Conservation (phyloP, 352 stramenopile species). For the Pythium utonaiense region DNA sequence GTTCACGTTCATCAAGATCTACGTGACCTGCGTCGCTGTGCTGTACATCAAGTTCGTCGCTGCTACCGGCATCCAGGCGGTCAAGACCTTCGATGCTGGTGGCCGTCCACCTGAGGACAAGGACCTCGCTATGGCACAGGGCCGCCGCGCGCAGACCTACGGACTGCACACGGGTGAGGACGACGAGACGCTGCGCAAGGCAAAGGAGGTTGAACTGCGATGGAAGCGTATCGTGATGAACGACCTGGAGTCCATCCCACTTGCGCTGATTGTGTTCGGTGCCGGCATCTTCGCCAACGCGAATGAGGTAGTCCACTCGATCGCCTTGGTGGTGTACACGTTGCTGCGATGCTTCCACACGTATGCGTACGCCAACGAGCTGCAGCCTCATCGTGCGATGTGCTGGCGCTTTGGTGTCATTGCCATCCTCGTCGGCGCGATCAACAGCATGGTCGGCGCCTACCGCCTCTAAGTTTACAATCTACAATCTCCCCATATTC, state of each 20-base stretch:
- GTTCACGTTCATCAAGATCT: constrained; percentile 11
- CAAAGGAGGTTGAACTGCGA: constrained; percentile 30
- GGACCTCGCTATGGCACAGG: constrained; percentile 11
- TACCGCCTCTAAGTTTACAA: neutral
- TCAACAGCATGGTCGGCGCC: neutral
- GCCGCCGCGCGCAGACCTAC: constrained; percentile 30
- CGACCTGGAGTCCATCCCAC: constrained; percentile 41
- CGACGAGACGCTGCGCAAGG: constrained; percentile 27
- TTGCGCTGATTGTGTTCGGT: constrained; percentile 41
- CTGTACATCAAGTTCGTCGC: constrained; percentile 29
- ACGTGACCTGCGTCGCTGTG: constrained; percentile 7
- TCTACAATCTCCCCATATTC: too few relatives aligned
- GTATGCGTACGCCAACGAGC: constrained; percentile 27
- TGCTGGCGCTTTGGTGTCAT: constrained; percentile 18
- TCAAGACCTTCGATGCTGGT: constrained; percentile 30
- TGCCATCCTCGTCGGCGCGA: neutral
- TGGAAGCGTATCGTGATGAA: constrained; percentile 47
- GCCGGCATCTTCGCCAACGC: constrained; percentile 14
- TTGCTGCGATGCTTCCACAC: constrained; percentile 24
- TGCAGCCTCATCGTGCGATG: constrained; percentile 33
- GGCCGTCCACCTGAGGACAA: constrained; percentile 33
- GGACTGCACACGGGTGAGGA: constrained; percentile 20
- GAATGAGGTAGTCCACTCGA: constrained; percentile 29
- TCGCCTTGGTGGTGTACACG: constrained; percentile 36
- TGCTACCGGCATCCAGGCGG: constrained; percentile 29